Evolutionary conservation across 2,329 filamentous ascomycete species (phyloP).

Genomic region (Pseudogymnoascus sp.): DNA sequence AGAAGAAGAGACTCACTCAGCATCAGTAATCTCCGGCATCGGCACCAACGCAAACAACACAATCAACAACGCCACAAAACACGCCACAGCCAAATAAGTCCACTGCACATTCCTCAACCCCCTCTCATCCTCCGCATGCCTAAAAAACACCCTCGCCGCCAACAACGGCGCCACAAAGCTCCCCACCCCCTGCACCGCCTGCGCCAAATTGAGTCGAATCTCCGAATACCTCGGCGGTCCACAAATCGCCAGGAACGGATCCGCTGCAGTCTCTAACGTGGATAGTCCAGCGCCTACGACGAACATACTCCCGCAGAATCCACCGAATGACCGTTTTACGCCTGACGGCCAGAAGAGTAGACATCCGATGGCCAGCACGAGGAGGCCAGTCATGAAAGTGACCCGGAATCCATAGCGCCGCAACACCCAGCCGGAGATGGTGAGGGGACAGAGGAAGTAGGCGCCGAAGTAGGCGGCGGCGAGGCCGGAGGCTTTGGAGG

Average conservation of each 20-base stretch:
- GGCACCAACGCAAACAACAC: constrained; percentile 46
- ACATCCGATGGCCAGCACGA: constrained; percentile 52
- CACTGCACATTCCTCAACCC: constrained; percentile 52
- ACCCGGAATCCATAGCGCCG: constrained; percentile 53
- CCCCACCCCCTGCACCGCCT: constrained; percentile 69
- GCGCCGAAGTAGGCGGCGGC: constrained; percentile 35
- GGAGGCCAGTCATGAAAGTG: constrained; percentile 57
- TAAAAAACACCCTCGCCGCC: constrained; percentile 63
- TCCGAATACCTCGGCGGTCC: constrained; percentile 60
- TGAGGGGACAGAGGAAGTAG: constrained; percentile 61
- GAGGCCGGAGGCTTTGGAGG: constrained; percentile 7
- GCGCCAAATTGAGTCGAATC: constrained; percentile 66
- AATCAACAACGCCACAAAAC: constrained; percentile 48
- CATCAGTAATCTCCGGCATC: constrained; percentile 46
- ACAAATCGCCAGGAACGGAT: constrained; percentile 40
- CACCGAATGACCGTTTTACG: constrained; percentile 39
- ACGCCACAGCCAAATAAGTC: constrained; percentile 51
- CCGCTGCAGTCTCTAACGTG: constrained; percentile 67
- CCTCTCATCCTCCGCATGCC: constrained; percentile 48
- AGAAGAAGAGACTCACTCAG: constrained; percentile 50
- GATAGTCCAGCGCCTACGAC: constrained; percentile 64
- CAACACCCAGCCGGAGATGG: constrained; percentile 35
- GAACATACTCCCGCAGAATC: constrained; percentile 36
- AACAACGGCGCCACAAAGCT: constrained; percentile 49
- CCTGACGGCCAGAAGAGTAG: constrained; percentile 49